Evolutionary conservation across 176 grass and related monocot genomes (phyloP).

Genomic region (Urochloa ruziziensis): DNA sequence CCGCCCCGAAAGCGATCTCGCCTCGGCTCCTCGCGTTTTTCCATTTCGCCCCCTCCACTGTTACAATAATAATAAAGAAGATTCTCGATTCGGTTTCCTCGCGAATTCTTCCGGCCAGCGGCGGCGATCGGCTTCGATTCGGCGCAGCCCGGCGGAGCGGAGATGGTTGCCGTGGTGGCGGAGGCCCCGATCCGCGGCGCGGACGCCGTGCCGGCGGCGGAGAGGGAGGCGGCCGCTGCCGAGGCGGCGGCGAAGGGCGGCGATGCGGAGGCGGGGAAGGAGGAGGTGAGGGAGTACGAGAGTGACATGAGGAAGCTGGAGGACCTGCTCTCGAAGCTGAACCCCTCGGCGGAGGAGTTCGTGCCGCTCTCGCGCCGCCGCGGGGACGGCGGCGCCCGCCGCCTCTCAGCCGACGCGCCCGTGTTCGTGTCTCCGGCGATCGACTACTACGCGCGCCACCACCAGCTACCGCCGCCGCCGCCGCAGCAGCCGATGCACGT

Average conservation of each 20-base stretch:
- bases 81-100: constrained; percentile 39
- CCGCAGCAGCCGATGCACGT: constrained; percentile 50
- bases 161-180: constrained; percentile 54
- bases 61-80: constrained; percentile 29
- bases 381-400: background rate
- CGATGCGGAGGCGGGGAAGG: constrained; percentile 9
- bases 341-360: constrained; percentile 87
- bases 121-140: constrained; percentile 36
- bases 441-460: constrained; percentile 44
- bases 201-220: constrained; percentile 31
- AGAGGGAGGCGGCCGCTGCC: background rate
- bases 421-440: constrained; percentile 46
- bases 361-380: constrained; percentile 54
- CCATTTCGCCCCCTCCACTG: background rate
- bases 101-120: constrained; percentile 7
- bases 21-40: background rate
- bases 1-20: constrained; percentile 46
- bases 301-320: constrained; percentile 76
- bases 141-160: constrained; percentile 3
- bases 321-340: constrained; percentile 82
- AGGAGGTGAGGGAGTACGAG: constrained; percentile 64
- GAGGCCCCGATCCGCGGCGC: constrained; percentile 43
- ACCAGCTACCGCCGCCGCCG: constrained; percentile 7
- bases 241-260: background rate
- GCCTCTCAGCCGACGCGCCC: constrained; percentile 51